Evolutionary conservation across 1,139 yeast species (phyloP).

Genomic region (Taiozyma sp.): DNA sequence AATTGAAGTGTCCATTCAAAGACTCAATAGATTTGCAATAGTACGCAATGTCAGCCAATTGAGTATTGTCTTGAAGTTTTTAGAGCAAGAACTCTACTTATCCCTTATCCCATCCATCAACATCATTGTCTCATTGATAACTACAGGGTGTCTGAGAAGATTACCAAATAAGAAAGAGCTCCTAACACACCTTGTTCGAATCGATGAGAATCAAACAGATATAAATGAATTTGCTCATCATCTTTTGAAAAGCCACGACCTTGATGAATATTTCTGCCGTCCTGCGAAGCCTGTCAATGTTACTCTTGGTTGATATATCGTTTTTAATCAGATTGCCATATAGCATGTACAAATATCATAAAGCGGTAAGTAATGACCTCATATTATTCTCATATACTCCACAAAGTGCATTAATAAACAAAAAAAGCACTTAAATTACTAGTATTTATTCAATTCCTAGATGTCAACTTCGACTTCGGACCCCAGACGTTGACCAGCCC

Average conservation of each 20-base stretch:
- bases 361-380: too few relatives aligned
- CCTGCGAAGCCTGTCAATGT: not conserved
- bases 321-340: not conserved
- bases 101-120: not conserved
- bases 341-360: too few relatives aligned
- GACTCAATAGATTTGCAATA: not conserved
- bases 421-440: not conserved
- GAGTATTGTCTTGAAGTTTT: not conserved
- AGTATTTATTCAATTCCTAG: not conserved
- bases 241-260: not conserved
- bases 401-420: not conserved
- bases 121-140: not conserved
- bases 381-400: too few relatives aligned
- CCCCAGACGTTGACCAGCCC: slow-evolving; percentile 65
- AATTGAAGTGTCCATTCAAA: not conserved
- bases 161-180: not conserved
- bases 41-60: not conserved
- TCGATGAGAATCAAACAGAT: not conserved
- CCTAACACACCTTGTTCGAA: not conserved
- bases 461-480: slow-evolving; percentile 7
- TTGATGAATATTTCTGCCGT: not conserved
- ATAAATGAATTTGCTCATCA: not conserved
- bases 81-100: not conserved
- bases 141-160: not conserved
- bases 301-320: not conserved